A percentile compares a stretch with the other conserved stretches of the same genome.
These are phyloP conservation scores for Rhexocercosporidium sp. DNA, from an alignment of 2,329 filamentous ascomycete genomes.

Conservation along the genomic window DNA sequence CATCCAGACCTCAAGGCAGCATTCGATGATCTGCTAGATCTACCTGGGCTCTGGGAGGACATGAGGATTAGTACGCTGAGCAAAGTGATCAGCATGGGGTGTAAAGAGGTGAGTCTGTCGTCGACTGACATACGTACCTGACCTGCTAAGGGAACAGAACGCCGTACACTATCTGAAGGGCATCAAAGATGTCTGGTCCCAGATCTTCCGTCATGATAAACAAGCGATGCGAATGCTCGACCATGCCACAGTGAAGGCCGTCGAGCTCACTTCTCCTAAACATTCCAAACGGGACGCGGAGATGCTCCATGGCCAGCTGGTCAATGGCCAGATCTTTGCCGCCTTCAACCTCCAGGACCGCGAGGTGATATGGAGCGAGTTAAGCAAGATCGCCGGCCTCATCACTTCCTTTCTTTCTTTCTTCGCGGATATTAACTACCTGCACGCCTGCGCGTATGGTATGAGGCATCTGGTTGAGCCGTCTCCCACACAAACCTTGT, in stretches of 20 bases:
- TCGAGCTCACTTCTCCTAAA: not conserved
- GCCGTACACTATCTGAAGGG: not conserved
- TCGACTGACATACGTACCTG: not conserved
- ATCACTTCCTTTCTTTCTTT: conserved; percentile 42
- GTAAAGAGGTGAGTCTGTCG: not conserved
- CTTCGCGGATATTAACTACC: not conserved
- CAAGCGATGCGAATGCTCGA: not conserved
- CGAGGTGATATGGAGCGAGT: not conserved
- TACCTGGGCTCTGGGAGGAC: not conserved
- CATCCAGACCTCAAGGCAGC: not conserved
- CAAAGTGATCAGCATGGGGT: not conserved
- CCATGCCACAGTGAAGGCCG: not conserved
- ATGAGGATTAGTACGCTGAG: not conserved
- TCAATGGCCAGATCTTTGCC: not conserved
- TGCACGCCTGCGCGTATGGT: not conserved
- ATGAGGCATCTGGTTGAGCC: not conserved
- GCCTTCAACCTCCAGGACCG: not conserved
- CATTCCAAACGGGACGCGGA: not conserved
- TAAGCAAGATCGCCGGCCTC: conserved; percentile 31
- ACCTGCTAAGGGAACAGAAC: not conserved
- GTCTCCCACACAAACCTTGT: not conserved
- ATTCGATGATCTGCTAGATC: not conserved
- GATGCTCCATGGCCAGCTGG: not conserved
- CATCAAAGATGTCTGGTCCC: not conserved
- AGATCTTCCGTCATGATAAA: not conserved